phyloP scores from a whole-genome alignment of 805 yeast species.

The Jamesozyma jinghongensis region DNA sequence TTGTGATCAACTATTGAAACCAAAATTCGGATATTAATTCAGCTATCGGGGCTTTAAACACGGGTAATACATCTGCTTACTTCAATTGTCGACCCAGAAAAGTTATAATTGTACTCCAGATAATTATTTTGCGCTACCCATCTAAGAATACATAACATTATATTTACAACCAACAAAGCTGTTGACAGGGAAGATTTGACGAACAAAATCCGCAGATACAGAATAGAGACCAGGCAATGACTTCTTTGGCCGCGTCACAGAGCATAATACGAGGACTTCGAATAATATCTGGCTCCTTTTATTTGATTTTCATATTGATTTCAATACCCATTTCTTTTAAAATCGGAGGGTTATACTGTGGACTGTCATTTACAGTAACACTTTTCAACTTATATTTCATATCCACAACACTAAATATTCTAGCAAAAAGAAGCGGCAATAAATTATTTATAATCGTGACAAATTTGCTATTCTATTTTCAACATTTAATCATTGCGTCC shows the following conservation, averaged over 20 bases:
- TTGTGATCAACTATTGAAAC: no score
- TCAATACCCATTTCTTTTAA: constrained; percentile 92
- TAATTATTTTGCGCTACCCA: no score
- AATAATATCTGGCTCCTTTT: constrained; percentile 43
- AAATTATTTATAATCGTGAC: constrained; percentile 22
- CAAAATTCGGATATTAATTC: no score
- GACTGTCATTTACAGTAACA: constrained; percentile 72
- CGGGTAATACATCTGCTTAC: no score
- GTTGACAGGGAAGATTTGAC: no score
- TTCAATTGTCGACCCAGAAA: no score
- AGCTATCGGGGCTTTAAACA: no score
- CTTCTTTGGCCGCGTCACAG: constrained; percentile 6
- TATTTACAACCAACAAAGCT: no score
- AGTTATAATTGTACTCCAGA: no score
- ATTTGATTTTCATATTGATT: constrained; percentile 58
- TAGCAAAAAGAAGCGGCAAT: constrained; percentile 27
- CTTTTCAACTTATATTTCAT: constrained; percentile 60
- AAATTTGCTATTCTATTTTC: constrained; percentile 57
- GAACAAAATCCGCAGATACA: not conserved
- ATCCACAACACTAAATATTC: constrained; percentile 61
- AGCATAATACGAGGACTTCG: constrained; percentile 21
- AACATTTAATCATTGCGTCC: constrained; percentile 77
- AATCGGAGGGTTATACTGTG: constrained; percentile 86
- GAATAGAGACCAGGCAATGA: not conserved
- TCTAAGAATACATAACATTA: no score